These are phyloP conservation scores for Oryza rufipogon DNA, from an alignment of 176 grass and related monocot genomes.

Conservation along the genomic window DNA sequence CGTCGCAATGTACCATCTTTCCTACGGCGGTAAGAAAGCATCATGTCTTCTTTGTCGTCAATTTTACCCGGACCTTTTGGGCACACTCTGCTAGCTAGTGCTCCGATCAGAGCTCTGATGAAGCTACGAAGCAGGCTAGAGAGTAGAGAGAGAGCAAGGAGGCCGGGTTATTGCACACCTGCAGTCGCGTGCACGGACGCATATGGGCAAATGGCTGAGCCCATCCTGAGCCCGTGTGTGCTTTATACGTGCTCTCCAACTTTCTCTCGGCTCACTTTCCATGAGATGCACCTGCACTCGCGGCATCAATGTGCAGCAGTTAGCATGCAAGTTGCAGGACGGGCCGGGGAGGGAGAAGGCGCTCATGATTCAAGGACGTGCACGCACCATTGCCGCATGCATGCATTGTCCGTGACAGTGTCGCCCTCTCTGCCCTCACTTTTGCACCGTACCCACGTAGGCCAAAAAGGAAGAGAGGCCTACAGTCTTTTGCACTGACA, in stretches of 20 bases:
- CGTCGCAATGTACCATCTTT: not conserved
- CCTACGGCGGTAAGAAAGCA: slow-evolving; percentile 13
- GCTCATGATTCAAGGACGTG: slow-evolving; percentile 43
- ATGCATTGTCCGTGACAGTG: slow-evolving; percentile 23
- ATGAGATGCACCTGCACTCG: slow-evolving; percentile 4
- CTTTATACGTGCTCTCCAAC: slow-evolving; percentile 16
- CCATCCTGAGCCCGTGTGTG: not conserved
- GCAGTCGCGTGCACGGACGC: not conserved
- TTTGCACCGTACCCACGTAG: slow-evolving; percentile 31
- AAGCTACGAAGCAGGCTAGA: not conserved
- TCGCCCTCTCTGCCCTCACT: slow-evolving; percentile 29
- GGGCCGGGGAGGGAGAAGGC: not conserved
- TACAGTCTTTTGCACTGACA: slow-evolving; percentile 25
- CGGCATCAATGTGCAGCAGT: slow-evolving; percentile 31
- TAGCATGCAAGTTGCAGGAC: slow-evolving; percentile 6
- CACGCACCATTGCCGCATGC: slow-evolving; percentile 24
- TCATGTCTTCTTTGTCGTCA: slow-evolving; percentile 23
- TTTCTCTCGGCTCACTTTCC: slow-evolving; percentile 33
- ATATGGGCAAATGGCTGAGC: not conserved
- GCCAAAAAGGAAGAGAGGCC: slow-evolving; percentile 16
- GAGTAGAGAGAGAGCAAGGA: not conserved
- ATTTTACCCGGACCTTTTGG: slow-evolving; percentile 12
- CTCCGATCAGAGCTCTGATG: slow-evolving; percentile 22
- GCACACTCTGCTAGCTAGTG: slow-evolving; percentile 7
- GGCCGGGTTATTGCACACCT: not conserved